Percentiles rank a stretch among this genome's conserved stretches.
These are phyloP conservation scores for Mycena sp. DNA, from an alignment of 1,284 basidiomycete species.

Conservation along the genomic window DNA sequence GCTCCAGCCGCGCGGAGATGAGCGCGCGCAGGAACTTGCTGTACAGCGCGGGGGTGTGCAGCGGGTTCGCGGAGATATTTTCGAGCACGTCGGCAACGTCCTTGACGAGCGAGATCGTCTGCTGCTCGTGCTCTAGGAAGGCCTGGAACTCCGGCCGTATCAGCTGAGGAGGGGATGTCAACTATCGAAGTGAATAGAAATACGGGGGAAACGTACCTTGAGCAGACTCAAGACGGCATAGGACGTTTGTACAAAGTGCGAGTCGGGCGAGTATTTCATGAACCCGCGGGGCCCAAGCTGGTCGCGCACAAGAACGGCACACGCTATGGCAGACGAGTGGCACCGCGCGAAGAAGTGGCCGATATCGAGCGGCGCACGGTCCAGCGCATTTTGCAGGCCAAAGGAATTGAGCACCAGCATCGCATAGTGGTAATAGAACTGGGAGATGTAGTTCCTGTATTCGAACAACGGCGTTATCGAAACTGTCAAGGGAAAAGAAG, in stretches of 20 bases:
- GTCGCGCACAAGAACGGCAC: slow-evolving; percentile 78
- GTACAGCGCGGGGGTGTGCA: slow-evolving; percentile 89
- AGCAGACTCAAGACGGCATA: slow-evolving; percentile 89
- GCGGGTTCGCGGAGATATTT: slow-evolving; percentile 73
- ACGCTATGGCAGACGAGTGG: slow-evolving; percentile 78
- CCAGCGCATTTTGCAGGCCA: slow-evolving; percentile 92
- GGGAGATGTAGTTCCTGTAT: slow-evolving; percentile 64
- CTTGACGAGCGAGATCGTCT: slow-evolving; percentile 76
- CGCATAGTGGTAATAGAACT: slow-evolving; percentile 88
- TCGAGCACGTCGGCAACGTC: slow-evolving; percentile 86
- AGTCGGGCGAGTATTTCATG: slow-evolving; percentile 89
- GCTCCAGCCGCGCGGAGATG: slow-evolving; percentile 67
- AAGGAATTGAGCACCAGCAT: slow-evolving; percentile 93
- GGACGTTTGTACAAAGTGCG: slow-evolving; percentile 90
- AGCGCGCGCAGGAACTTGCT: slow-evolving; percentile 86
- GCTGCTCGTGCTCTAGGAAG: slow-evolving; percentile 78
- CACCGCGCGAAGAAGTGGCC: slow-evolving; percentile 90
- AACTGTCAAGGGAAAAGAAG: background rate
- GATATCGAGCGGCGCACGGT: slow-evolving; percentile 77
- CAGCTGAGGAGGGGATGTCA: slow-evolving; percentile 55
- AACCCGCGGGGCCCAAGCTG: slow-evolving; percentile 80
- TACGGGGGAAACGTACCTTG: slow-evolving; percentile 64
- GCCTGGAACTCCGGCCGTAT: slow-evolving; percentile 83
- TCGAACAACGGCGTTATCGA: slow-evolving; percentile 38
- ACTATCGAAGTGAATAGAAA: background rate